Conservation (phyloP, 2,329 filamentous ascomycete species). For the Ophiostoma sp. region DNA sequence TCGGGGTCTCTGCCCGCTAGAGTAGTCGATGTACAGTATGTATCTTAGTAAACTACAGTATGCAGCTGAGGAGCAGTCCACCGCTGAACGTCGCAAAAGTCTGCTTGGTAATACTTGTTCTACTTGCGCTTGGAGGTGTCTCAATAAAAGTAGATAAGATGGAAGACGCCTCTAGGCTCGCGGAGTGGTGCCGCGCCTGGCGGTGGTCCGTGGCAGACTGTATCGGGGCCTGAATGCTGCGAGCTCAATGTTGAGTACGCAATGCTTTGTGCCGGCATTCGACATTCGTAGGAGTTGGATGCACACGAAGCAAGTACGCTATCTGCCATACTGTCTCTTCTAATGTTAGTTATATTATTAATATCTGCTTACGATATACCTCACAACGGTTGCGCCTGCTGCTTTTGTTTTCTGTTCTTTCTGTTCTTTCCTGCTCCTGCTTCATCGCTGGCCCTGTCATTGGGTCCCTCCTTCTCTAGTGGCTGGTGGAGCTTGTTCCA, state of each 20-base stretch:
- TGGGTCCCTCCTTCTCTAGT: neutral
- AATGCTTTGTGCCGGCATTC: too few species aligned
- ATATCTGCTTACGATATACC: neutral
- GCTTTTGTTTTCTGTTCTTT: neutral
- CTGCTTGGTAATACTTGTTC: slow-evolving; percentile 6
- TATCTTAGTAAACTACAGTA: too few species aligned
- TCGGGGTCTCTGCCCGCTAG: neutral
- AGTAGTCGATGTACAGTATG: neutral
- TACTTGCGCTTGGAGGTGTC: neutral
- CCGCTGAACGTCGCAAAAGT: neutral
- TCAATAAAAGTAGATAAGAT: neutral
- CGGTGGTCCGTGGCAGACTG: too few species aligned
- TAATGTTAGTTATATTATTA: neutral
- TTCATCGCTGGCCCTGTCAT: neutral
- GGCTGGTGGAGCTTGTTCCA: slow-evolving; percentile 10
- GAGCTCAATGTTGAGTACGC: too few species aligned
- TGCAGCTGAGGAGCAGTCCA: neutral
- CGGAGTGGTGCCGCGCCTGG: neutral
- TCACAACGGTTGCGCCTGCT: neutral
- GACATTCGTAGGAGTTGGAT: too few species aligned
- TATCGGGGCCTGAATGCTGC: too few species aligned
- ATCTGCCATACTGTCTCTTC: too few species aligned
- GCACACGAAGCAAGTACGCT: neutral
- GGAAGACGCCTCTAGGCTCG: neutral
- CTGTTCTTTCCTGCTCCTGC: neutral